A percentile compares a stretch with the other conserved stretches of the same genome.
Conservation (phyloP, 495 filamentous ascomycete genomes). For the Aspergillus asperescens region DNA sequence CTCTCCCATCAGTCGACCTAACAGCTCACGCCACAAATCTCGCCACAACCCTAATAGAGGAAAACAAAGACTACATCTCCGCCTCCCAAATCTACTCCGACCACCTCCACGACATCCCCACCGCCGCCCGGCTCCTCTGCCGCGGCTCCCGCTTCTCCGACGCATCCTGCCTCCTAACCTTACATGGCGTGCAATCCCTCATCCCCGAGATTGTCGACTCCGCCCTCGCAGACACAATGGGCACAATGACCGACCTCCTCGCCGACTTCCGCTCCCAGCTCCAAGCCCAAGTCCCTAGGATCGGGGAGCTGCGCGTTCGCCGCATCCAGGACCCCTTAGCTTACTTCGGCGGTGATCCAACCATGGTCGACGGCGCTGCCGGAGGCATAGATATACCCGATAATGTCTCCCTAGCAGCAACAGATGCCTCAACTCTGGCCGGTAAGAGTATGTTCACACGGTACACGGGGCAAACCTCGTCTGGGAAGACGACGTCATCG, state of each 20-base stretch:
- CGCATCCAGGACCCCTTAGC: slow-evolving; percentile 76
- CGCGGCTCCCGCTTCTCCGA: slow-evolving; percentile 79
- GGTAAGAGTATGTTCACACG: slow-evolving; percentile 77
- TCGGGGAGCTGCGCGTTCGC: slow-evolving; percentile 72
- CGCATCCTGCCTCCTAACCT: slow-evolving; percentile 64
- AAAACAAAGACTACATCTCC: slow-evolving; percentile 73
- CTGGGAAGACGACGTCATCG: slow-evolving; percentile 62
- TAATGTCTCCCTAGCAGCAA: slow-evolving; percentile 85
- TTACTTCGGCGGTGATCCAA: slow-evolving; percentile 67
- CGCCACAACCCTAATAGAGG: slow-evolving; percentile 69
- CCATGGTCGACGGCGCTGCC: slow-evolving; percentile 28
- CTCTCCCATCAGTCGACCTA: slow-evolving; percentile 53
- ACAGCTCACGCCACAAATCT: slow-evolving; percentile 59
- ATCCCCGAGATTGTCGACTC: slow-evolving; percentile 62
- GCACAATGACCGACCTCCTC: slow-evolving; percentile 76
- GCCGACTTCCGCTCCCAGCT: slow-evolving; percentile 87
- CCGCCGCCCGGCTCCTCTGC: slow-evolving; percentile 67
- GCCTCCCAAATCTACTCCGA: slow-evolving; percentile 78
- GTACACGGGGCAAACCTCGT: slow-evolving; percentile 79
- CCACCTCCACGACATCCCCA: slow-evolving; percentile 64
- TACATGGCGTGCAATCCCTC: slow-evolving; percentile 42
- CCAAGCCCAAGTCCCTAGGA: slow-evolving; percentile 73
- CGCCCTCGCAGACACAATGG: slow-evolving; percentile 71
- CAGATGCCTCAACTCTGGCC: slow-evolving; percentile 68
- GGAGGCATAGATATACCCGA: slow-evolving; percentile 74